Conservation (phyloP, 768 basidiomycete genomes). For the Leccinum subgranulosum region DNA sequence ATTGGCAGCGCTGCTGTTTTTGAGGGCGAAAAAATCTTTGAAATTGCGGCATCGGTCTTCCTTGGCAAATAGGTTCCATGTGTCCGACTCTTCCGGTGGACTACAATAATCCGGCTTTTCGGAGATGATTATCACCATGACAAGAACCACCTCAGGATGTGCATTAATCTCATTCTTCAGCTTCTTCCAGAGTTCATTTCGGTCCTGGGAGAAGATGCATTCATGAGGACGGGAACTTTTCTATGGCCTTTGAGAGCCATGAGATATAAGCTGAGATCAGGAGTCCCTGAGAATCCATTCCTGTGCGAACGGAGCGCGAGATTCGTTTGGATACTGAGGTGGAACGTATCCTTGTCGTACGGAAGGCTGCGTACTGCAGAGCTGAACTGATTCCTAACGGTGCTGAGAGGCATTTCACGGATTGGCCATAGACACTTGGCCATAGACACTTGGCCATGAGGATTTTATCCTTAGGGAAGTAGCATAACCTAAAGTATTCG, state of each 20-base stretch:
- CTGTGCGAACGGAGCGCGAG: not conserved
- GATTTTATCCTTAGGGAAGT: not conserved
- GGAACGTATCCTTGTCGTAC: not conserved
- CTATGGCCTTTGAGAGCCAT: not conserved
- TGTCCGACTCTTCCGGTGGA: not conserved
- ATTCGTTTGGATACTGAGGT: not conserved
- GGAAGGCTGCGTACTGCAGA: not conserved
- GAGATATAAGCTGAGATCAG: not conserved
- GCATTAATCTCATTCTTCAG: not conserved
- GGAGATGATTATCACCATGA: not conserved
- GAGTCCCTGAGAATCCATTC: not conserved
- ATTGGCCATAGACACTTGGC: not conserved
- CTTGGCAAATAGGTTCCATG: not conserved
- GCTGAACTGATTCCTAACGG: not conserved
- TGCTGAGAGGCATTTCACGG: not conserved
- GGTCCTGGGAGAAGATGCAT: slow-evolving; percentile 2
- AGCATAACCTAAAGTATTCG: not conserved
- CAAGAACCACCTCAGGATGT: not conserved
- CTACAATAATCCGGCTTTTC: not conserved
- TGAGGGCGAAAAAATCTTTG: not conserved
- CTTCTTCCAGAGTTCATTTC: not conserved
- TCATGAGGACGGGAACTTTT: not conserved
- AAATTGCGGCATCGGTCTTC: not conserved
- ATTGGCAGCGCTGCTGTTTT: not conserved
- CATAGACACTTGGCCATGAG: not conserved